Percentiles rank a stretch among this genome's conserved stretches.
Conservation (phyloP, 2,329 filamentous ascomycete species). For the Curvularia sp. region DNA sequence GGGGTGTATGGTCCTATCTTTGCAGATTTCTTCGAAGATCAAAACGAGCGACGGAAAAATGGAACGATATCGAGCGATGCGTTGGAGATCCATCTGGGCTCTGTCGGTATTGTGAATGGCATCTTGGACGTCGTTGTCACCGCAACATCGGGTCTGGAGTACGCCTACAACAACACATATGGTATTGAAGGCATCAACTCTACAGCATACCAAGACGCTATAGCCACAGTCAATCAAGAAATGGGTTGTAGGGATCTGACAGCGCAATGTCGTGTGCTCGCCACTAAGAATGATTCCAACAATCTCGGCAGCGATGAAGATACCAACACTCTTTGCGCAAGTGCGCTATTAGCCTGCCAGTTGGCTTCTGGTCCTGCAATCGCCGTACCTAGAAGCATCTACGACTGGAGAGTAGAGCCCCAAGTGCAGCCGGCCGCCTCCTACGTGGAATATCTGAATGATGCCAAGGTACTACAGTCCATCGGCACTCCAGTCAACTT, state of each 20-base stretch:
- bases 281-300: constrained; percentile 42
- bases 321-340: constrained; percentile 35
- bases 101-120: constrained; percentile 75
- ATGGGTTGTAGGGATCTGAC: constrained; percentile 62
- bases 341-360: constrained; percentile 31
- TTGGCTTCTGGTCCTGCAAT: constrained; percentile 29
- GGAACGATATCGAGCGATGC: constrained; percentile 61
- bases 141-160: constrained; percentile 63
- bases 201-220: constrained; percentile 57
- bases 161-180: constrained; percentile 71
- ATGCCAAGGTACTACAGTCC: constrained; percentile 55
- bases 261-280: constrained; percentile 44
- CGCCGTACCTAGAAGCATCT: constrained; percentile 45
- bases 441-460: constrained; percentile 62
- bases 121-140: constrained; percentile 72
- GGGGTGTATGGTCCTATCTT: constrained; percentile 74
- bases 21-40: constrained; percentile 63
- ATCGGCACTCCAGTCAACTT: constrained; percentile 62
- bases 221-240: constrained; percentile 56
- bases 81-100: constrained; percentile 66
- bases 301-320: constrained; percentile 41
- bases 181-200: constrained; percentile 65
- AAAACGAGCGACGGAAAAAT: constrained; percentile 65
- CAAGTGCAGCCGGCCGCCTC: constrained; percentile 51
- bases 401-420: constrained; percentile 55